Evolutionary conservation across 768 basidiomycete genomes (phyloP), one percentile per base, ranked within the genome.

Genomic region (Mycena indigotica): DNA sequence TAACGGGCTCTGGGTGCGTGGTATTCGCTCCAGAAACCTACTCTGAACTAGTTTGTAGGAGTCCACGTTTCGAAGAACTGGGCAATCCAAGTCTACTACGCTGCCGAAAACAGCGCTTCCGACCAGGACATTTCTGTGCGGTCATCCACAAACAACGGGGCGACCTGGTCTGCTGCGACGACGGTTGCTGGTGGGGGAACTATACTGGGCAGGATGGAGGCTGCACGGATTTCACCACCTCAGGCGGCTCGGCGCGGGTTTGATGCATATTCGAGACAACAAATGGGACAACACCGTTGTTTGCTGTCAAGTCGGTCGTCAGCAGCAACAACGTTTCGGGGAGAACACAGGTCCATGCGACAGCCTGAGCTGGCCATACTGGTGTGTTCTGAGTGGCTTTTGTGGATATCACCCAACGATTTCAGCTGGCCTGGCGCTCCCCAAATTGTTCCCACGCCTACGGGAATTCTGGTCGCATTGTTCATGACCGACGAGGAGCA

Each of bases 41-140:
- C 24, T 26, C 13, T 15, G 16, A 21, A 26, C 23, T n/a, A n/a
- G 1, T 38, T 13, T 56, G 6, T 39, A 66, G 66, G 67, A 68
- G 28, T 54, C 25, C 61, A 65, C 19, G 41, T 65, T 24, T 23
- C 63, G 10, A 40, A 25, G 15, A 58, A 49, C 39, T 59, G 63
- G 13, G 58, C 61, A 66, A 65, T 1, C 10, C 61, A 15, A 65
- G 66, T 38, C 66, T 66, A 44, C 38, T n/a, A n/a, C n/a, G n/a
- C n/a, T n/a, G n/a, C n/a, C n/a, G n/a, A n/a, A n/a, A n/a, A n/a
- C n/a, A n/a, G 15, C 5, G 52, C 23, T 3, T n/a, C 4, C 19
- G 67, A 68, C 48, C 67, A 68, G 44, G 67, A 68, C 54, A 66
- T 66, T 23, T 62, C 65, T 19, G 55, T 68, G 65, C 58, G 58